Base-by-base conservation (phyloP, 1,139 yeast species). In the Saccharomyces uvarum region DNA sequence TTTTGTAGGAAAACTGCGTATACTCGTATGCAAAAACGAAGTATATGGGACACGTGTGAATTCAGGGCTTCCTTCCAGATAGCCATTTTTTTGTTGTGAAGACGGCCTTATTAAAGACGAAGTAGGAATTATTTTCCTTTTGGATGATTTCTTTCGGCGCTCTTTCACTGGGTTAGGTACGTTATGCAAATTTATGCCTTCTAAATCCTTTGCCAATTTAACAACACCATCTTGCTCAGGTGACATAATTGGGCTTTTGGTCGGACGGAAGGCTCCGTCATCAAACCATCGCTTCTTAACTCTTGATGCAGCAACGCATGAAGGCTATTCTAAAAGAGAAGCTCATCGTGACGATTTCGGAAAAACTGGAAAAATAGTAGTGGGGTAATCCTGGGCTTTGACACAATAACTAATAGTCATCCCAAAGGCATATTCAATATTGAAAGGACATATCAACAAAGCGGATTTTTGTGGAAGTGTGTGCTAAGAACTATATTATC, bases 1-100 rank as follows among this genome's bases (percentile, higher is more conserved):
- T 9, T 44, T 16, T 14, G 21, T 29, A 2, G n/a, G 59, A 61
- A 13, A 52, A 47, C 11, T 16, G 24, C 19, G 24, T 16, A 38
- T 38, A 16, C 44, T 16, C 9, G 24, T 38, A 38, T 38, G 44
- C 24, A 16, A 7, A 38, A 38, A 38, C 6, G 24, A 38, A 4
- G 44, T 19, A 38, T 38, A 38, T 16, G 44, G 24, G 5, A 38
- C n/a, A 16, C 44, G 11, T 38, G 9, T 38, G 19, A 16, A 16
- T 38, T 16, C n/a, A 16, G 44, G 7, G 13, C 13, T 6, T 38
- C n/a, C 11, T 8, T 38, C 19, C 3, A 8, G 11, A 38, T 38
- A 5, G 5, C 19, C 16, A 9, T 38, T 21, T 16, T 5, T 3
- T 4, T 38, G 44, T 16, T 16, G 44, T 8, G 24, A 38, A 38